A percentile compares a stretch with the other conserved stretches of the same genome.
Evolutionary conservation across 352 stramenopile genomes (phyloP).

Genomic region (Phytophthora meadii): DNA sequence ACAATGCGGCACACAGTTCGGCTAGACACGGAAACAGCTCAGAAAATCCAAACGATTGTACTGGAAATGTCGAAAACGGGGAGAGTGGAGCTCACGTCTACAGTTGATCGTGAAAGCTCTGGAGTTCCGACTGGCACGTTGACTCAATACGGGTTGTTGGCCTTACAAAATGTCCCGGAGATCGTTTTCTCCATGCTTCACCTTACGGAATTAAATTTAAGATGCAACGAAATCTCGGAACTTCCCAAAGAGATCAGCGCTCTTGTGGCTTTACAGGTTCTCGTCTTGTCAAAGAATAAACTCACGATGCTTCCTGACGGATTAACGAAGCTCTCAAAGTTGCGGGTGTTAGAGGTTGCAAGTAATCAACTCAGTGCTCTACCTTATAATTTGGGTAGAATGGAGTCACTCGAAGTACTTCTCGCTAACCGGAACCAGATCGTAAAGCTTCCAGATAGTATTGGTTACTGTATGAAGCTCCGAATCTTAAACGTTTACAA

Average conservation of each 20-base stretch:
- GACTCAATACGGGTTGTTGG: conserved; percentile 53
- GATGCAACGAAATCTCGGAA: conserved; percentile 65
- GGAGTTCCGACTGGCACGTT: conserved; percentile 54
- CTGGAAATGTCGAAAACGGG: conserved; percentile 59
- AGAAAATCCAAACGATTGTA: conserved; percentile 50
- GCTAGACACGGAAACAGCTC: conserved; percentile 35
- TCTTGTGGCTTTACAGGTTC: conserved; percentile 49
- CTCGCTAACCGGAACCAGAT: conserved; percentile 67
- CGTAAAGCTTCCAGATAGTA: conserved; percentile 49
- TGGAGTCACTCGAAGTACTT: conserved; percentile 62
- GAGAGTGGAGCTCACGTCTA: conserved; percentile 69
- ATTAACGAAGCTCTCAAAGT: conserved; percentile 51
- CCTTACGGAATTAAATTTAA: conserved; percentile 69
- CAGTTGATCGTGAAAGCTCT: conserved; percentile 49
- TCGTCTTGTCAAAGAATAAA: conserved; percentile 73
- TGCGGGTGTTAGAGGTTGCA: conserved; percentile 58
- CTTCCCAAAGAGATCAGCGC: conserved; percentile 68
- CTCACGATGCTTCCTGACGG: conserved; percentile 53
- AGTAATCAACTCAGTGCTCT: conserved; percentile 67
- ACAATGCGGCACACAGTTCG: conserved; percentile 46
- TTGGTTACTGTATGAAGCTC: conserved; percentile 59
- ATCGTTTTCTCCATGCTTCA: conserved; percentile 67
- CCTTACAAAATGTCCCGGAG: conserved; percentile 56
- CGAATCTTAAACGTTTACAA: conserved; percentile 81
- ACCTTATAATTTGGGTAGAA: conserved; percentile 53